Evolutionary conservation across 768 basidiomycete genomes (phyloP).

Genomic region (Cystobasidium ongulense): DNA sequence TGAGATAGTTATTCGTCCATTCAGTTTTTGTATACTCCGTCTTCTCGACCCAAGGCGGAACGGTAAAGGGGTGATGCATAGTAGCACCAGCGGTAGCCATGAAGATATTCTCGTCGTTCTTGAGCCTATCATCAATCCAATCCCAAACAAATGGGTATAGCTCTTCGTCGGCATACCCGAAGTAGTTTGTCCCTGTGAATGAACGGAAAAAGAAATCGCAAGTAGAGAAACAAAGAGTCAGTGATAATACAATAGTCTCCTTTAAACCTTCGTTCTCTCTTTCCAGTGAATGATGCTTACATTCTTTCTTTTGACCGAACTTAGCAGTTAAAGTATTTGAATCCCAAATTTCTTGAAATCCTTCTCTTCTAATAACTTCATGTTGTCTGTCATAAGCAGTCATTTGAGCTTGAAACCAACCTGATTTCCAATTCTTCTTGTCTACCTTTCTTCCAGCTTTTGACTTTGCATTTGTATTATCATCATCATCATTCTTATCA

Average conservation of each 20-base stretch:
- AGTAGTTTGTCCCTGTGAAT: background rate
- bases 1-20: slow-evolving; percentile 2
- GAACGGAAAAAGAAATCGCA: background rate
- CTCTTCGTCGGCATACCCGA: slow-evolving; percentile 12
- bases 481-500: background rate
- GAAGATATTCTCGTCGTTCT: background rate
- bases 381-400: slow-evolving; percentile 3
- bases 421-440: background rate
- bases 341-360: background rate
- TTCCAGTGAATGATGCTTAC: background rate
- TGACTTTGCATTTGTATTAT: background rate
- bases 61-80: slow-evolving; percentile 11
- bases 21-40: background rate
- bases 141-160: slow-evolving; percentile 2
- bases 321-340: slow-evolving; percentile 6
- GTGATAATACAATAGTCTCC: too few species aligned
- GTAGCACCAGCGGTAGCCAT: slow-evolving; percentile 5
- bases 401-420: slow-evolving; percentile 10
- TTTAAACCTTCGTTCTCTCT: background rate
- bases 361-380: background rate
- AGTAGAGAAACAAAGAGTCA: too few species aligned
- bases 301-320: slow-evolving; percentile 1
- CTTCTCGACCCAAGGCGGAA: background rate
- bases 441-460: background rate
- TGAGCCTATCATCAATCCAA: slow-evolving; percentile 4